phyloP scores from a whole-genome alignment of 306 rosid species.

The Malus asiatica region DNA sequence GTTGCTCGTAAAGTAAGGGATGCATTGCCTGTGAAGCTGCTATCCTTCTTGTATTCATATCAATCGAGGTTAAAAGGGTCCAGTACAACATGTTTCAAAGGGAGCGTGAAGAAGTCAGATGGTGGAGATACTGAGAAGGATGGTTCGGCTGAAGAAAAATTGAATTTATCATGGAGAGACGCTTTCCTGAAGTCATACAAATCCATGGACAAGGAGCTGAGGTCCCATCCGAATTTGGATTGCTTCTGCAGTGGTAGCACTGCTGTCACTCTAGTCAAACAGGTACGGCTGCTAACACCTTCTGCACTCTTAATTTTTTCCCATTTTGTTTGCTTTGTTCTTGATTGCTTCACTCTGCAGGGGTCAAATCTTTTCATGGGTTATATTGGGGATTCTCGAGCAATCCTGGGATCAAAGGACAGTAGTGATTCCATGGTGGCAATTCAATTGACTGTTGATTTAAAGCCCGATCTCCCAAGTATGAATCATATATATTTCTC shows the following conservation, averaged over 20 bases:
- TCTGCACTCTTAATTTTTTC: slow-evolving; percentile 6
- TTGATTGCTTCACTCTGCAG: slow-evolving; percentile 38
- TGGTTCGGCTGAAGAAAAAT: slow-evolving; percentile 42
- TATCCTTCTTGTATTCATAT: slow-evolving; percentile 55
- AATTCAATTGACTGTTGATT: slow-evolving; percentile 75
- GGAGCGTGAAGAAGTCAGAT: slow-evolving; percentile 37
- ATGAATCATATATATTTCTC: slow-evolving; percentile 8
- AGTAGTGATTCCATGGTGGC: slow-evolving; percentile 57
- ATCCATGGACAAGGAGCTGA: slow-evolving; percentile 91
- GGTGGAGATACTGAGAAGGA: slow-evolving; percentile 57
- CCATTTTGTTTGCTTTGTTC: slow-evolving; percentile 4
- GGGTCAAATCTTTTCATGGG: slow-evolving; percentile 84
- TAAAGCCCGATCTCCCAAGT: slow-evolving; percentile 97
- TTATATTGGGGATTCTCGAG: slow-evolving; percentile 85
- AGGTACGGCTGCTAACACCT: slow-evolving; percentile 38
- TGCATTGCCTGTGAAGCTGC: slow-evolving; percentile 63
- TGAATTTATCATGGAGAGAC: slow-evolving; percentile 69
- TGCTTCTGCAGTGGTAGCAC: slow-evolving; percentile 99
- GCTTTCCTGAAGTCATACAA: slow-evolving; percentile 81
- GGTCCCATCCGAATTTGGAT: slow-evolving; percentile 83
- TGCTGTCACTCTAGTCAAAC: slow-evolving; percentile 77
- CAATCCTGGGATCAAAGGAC: slow-evolving; percentile 85
- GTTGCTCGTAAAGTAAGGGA: slow-evolving; percentile 93
- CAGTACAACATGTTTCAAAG: slow-evolving; percentile 46
- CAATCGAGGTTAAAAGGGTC: slow-evolving; percentile 49